Percentiles rank a stretch among this genome's conserved stretches.
Conservation (phyloP, 352 stramenopile species). For the Globisporangium splendens region DNA sequence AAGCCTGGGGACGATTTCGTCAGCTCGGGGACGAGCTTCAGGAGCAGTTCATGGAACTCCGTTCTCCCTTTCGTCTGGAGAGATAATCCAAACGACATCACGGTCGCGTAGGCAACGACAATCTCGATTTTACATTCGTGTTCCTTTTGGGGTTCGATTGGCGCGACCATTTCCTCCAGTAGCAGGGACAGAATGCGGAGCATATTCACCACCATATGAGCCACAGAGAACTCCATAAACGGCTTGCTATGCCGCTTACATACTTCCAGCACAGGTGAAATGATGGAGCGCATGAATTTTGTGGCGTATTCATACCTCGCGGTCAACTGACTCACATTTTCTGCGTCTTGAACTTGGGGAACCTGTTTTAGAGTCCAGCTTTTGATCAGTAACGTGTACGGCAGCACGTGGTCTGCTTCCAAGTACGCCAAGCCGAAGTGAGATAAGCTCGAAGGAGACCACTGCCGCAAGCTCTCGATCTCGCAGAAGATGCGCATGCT, state of each 20-base stretch:
- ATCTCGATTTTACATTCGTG: slow-evolving; percentile 26
- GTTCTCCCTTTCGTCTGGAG: slow-evolving; percentile 22
- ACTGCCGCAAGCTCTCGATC: slow-evolving; percentile 42
- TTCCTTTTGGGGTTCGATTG: slow-evolving; percentile 5
- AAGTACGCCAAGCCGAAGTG: slow-evolving; percentile 62
- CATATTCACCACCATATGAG: slow-evolving; percentile 43
- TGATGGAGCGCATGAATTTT: slow-evolving; percentile 45
- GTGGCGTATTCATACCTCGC: slow-evolving; percentile 23
- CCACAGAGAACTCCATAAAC: slow-evolving; percentile 39
- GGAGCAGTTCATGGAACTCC: slow-evolving; percentile 25
- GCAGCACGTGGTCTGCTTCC: slow-evolving; percentile 36
- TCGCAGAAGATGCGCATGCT: slow-evolving; percentile 54
- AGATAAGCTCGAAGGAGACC: slow-evolving; percentile 45
- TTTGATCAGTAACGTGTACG: slow-evolving; percentile 70
- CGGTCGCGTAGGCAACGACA: slow-evolving; percentile 33
- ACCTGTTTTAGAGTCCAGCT: slow-evolving; percentile 36
- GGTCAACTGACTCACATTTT: neutral
- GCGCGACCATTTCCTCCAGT: slow-evolving; percentile 28
- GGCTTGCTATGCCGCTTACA: slow-evolving; percentile 38
- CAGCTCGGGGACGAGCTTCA: slow-evolving; percentile 29
- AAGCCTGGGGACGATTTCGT: slow-evolving; percentile 16
- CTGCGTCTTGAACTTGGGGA: slow-evolving; percentile 14
- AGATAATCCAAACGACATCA: slow-evolving; percentile 29
- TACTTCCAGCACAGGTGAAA: slow-evolving; percentile 47
- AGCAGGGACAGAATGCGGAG: slow-evolving; percentile 35